Base-by-base conservation (phyloP, 2,329 filamentous ascomycete species). In the Hortaea werneckii region DNA sequence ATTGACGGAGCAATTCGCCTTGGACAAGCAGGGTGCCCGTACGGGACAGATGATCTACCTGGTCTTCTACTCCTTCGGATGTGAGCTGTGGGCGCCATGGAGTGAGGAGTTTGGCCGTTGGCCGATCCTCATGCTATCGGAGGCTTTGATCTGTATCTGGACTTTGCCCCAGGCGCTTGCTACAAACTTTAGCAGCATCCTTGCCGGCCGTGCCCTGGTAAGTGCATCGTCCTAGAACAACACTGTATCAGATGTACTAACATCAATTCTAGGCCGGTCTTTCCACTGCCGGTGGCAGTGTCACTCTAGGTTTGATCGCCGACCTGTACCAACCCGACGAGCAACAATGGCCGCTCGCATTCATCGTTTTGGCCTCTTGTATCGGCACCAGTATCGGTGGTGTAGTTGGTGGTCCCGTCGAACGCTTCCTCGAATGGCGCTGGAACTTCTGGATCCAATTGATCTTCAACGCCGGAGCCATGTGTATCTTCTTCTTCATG, bases 371-470 rank as follows among this genome's bases (percentile, higher is more conserved):
- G 12, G 57, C 58, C 6, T 63, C 60, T 4, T 52, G 55, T 12
- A 51, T 48, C n/a, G 60, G 60, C 6, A 56, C 54, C 5, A 54
- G 60, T 5, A 46, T 63, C 37, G 58, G 54, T n/a, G 57, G 59
- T 3, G 55, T 63, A 37, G 47, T 56, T 12, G 58, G 56, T 13
- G 57, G 58, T 13, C 58, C 58, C 49, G 54, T 61, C 41, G 51
- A 53, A 20, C 40, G 45, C n/a, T 35, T 47, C 51, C 74, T 80
- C 5, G 60, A 78, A 26, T 90, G 85, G 85, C 75, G 76, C 54
- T 88, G 82, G 82, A 79, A 74, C 45, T 88, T 90, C 60, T 92
- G 86, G 85, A 84, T 90, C 48, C 85, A 90, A 64, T 76, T 90
- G 51, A 87, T 89, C 53, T 79, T 90, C 42, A 85, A 85, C 12